Evolutionary conservation across 2,329 filamentous ascomycete species (phyloP).

Genomic region (Periglandula ipomoeae): DNA sequence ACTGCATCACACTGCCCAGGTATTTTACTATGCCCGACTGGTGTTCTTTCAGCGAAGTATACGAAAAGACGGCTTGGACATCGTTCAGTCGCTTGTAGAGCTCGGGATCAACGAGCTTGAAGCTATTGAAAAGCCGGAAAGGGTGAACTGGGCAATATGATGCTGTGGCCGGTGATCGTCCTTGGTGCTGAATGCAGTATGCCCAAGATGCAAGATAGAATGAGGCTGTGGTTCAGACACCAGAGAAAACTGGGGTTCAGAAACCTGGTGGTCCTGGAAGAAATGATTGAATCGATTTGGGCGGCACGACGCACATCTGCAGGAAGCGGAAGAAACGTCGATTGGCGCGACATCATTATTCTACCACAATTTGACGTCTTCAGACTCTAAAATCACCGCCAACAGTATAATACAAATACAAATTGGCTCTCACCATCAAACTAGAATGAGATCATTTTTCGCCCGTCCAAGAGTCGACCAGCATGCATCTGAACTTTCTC

Average conservation of each 20-base stretch:
- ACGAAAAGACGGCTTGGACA: constrained; percentile 13
- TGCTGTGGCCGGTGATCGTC: constrained; percentile 27
- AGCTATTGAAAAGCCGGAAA: constrained; percentile 19
- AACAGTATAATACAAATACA: not conserved
- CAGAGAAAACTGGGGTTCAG: constrained; percentile 26
- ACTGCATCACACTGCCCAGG: constrained; percentile 15
- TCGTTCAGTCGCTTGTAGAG: constrained; percentile 22
- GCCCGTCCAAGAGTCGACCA: not conserved
- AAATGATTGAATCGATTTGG: constrained; percentile 24
- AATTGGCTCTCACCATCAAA: not conserved
- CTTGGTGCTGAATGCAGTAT: constrained; percentile 24
- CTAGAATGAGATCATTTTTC: constrained; percentile 6
- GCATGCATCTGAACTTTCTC: constrained; percentile 21
- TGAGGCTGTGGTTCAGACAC: constrained; percentile 20
- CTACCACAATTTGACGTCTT: constrained; percentile 24
- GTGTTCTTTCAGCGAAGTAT: constrained; percentile 26
- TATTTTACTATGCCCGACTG: constrained; percentile 26
- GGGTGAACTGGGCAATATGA: constrained; percentile 21
- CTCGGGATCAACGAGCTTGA: constrained; percentile 22
- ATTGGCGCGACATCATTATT: constrained; percentile 24
- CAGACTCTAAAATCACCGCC: constrained; percentile 4
- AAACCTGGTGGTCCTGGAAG: constrained; percentile 21
- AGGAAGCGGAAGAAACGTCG: constrained; percentile 12
- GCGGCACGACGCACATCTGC: constrained; percentile 10
- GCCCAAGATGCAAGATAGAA: constrained; percentile 17